Evolutionary conservation across 192 early-diverging fungal genomes (phyloP).

Genomic region (Entomortierella beljakovae): DNA sequence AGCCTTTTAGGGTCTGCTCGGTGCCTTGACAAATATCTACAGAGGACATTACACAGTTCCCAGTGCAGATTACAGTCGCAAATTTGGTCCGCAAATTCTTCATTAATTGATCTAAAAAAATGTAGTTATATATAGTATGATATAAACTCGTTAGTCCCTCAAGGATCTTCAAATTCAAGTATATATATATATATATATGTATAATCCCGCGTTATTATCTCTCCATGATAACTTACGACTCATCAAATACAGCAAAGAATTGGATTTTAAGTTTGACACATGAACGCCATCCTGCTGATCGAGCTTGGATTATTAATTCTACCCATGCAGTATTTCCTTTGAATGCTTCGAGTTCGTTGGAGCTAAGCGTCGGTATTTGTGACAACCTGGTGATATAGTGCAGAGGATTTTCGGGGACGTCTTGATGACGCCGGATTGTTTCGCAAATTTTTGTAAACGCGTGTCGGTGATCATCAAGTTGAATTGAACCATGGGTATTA

Average conservation of each 20-base stretch:
- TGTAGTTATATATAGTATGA: too few species aligned
- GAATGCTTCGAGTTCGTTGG: not conserved
- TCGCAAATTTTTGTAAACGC: conserved; percentile 35
- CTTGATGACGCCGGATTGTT: conserved; percentile 10
- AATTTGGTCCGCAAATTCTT: conserved; percentile 25
- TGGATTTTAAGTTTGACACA: conserved; percentile 48
- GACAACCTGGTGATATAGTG: not conserved
- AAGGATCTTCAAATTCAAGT: too few species aligned
- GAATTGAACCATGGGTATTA: not conserved
- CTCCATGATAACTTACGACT: conserved; percentile 15
- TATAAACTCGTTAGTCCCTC: too few species aligned
- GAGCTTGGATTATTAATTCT: conserved; percentile 14
- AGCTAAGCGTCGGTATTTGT: not conserved
- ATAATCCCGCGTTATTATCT: too few species aligned
- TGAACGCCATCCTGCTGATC: conserved; percentile 22
- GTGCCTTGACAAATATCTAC: conserved; percentile 21
- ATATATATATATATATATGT: too few species aligned
- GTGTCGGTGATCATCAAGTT: conserved; percentile 3
- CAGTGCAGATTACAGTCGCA: conserved; percentile 25
- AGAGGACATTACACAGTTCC: conserved; percentile 29
- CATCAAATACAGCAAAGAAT: conserved; percentile 37
- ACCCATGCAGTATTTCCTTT: conserved; percentile 24
- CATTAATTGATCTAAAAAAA: conserved; percentile 24
- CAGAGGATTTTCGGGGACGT: conserved; percentile 8
- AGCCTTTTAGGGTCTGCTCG: conserved; percentile 28